Evolutionary conservation across 306 rosid genomes (phyloP).

Genomic region (Lagenaria siceraria): DNA sequence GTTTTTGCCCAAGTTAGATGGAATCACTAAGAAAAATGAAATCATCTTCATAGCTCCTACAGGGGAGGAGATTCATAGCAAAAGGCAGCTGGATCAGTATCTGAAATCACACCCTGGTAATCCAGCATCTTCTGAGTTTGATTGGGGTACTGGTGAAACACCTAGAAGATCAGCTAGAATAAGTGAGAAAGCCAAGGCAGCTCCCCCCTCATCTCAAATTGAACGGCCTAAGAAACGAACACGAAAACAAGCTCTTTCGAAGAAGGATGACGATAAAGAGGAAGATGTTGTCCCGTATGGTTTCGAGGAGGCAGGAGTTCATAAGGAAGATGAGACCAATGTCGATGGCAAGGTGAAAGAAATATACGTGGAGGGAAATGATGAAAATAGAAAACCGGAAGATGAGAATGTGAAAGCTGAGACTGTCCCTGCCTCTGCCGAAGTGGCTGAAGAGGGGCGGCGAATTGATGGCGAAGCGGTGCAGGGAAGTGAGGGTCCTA

Average conservation of each 20-base stretch:
- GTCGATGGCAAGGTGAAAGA: neutral
- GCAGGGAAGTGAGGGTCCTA: neutral
- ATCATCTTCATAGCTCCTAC: slow-evolving; percentile 70
- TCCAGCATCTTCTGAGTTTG: slow-evolving; percentile 56
- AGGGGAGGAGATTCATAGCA: slow-evolving; percentile 61
- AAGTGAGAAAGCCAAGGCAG: slow-evolving; percentile 11
- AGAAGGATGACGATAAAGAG: neutral
- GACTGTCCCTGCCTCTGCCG: neutral
- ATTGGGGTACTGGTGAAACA: slow-evolving; percentile 92
- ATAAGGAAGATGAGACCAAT: neutral
- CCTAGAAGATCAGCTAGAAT: slow-evolving; percentile 86
- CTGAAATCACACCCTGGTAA: slow-evolving; percentile 79
- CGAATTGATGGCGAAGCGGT: neutral
- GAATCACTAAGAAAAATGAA: slow-evolving; percentile 45
- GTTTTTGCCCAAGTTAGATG: neutral
- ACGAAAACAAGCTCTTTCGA: neutral
- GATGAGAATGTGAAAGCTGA: neutral
- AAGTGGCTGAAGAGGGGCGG: neutral
- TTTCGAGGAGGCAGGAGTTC: neutral
- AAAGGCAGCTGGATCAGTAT: slow-evolving; percentile 65
- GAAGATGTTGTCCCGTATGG: neutral
- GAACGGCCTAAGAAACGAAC: neutral
- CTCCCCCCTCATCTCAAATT: neutral
- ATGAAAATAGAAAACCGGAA: neutral
- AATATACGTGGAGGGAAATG: neutral